A percentile compares a stretch with the other conserved stretches of the same genome.
These are phyloP conservation scores for Paecilomyces sp. DNA, from an alignment of 2,329 filamentous ascomycete genomes.

Conservation along the genomic window DNA sequence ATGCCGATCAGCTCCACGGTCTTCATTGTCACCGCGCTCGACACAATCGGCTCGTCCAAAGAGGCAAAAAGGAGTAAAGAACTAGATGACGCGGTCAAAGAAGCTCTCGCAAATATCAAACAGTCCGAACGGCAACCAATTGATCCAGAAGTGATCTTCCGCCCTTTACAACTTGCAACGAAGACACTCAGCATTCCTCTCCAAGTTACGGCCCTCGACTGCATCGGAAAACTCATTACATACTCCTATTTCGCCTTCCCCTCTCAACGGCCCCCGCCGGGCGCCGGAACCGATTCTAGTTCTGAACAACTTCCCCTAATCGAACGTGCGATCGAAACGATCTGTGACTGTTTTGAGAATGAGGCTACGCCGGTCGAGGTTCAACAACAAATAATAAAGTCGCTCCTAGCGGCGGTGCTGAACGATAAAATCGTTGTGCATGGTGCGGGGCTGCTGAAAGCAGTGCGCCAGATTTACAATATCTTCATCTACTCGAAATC, in stretches of 20 bases:
- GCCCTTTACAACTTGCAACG: conserved; percentile 81
- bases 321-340: conserved; percentile 95
- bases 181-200: conserved; percentile 78
- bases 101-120: conserved; percentile 79
- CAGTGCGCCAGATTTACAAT: conserved; percentile 96
- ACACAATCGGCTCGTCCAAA: conserved; percentile 84
- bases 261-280: conserved; percentile 27
- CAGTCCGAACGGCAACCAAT: conserved; percentile 73
- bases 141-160: conserved; percentile 86
- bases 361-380: conserved; percentile 88
- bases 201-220: conserved; percentile 86
- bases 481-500: conserved; percentile 94
- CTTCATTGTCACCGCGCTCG: conserved; percentile 88
- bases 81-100: conserved; percentile 71
- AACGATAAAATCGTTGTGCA: conserved; percentile 99
- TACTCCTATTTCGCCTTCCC: conserved; percentile 94
- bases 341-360: conserved; percentile 98
- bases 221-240: conserved; percentile 97
- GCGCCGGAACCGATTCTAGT: conserved; percentile 15
- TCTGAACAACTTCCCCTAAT: conserved; percentile 64
- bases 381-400: conserved; percentile 97
- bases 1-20: conserved; percentile 85
- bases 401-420: conserved; percentile 83
- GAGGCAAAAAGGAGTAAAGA: conserved; percentile 84
- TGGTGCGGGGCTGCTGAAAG: conserved; percentile 89